These are phyloP conservation scores for Actinidia polygama DNA, from an alignment of 179 eudicot genomes.

Conservation along the genomic window DNA sequence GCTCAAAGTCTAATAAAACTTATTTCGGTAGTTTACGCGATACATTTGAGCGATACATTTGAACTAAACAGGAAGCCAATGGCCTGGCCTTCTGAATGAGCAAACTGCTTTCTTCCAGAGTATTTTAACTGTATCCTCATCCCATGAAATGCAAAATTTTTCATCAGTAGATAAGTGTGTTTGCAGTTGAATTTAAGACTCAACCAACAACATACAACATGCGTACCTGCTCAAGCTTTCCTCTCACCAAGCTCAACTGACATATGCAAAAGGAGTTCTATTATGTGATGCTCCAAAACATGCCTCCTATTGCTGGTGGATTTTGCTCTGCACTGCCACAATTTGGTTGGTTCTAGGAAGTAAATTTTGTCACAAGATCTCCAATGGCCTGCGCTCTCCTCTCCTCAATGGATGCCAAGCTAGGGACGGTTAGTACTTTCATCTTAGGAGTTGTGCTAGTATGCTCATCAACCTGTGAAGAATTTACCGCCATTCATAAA, in stretches of 20 bases:
- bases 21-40: too few species aligned
- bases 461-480: conserved; percentile 64
- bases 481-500: not conserved
- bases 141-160: too few species aligned
- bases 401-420: conserved; percentile 65
- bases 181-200: too few species aligned
- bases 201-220: too few species aligned
- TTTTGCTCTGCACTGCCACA: conserved; percentile 13
- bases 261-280: conserved; percentile 59
- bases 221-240: too few species aligned
- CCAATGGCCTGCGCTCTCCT: conserved; percentile 46
- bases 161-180: too few species aligned
- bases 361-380: conserved; percentile 14
- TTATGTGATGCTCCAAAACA: conserved; percentile 31
- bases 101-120: too few species aligned
- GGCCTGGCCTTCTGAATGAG: too few species aligned
- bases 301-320: conserved; percentile 22
- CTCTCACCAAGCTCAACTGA: conserved; percentile 37
- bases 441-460: conserved; percentile 35
- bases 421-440: conserved; percentile 54
- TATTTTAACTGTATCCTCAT: too few species aligned
- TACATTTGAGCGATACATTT: too few species aligned
- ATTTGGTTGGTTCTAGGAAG: conserved; percentile 25
- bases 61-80: too few species aligned
- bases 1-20: too few species aligned